Percentiles rank a stretch among this genome's conserved stretches.
phyloP scores from a whole-genome alignment of 208 protist species.

The Trypanosomatidae sp. region DNA sequence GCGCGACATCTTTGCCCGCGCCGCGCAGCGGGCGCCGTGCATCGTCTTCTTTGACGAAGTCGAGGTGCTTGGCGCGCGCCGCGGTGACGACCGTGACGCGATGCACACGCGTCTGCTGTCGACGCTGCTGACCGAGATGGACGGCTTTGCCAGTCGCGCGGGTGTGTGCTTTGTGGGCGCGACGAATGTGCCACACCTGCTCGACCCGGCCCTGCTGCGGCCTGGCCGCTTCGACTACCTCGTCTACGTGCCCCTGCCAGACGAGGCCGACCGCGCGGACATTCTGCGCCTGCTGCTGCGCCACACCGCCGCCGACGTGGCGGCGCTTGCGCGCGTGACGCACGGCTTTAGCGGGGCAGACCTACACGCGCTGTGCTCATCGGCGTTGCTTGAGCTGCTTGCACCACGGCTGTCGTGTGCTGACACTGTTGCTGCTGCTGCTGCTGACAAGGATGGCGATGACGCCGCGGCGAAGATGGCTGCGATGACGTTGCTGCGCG shows the following conservation, averaged over 20 bases:
- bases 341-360: constrained; percentile 82
- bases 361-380: constrained; percentile 38
- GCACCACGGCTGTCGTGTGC: too few species aligned
- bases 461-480: too few species aligned
- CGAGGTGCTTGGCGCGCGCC: constrained; percentile 78
- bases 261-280: constrained; percentile 19
- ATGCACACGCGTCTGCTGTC: constrained; percentile 86
- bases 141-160: constrained; percentile 83
- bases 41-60: constrained; percentile 95
- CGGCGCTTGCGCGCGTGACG: constrained; percentile 22
- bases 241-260: constrained; percentile 66
- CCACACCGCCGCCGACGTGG: constrained; percentile 23
- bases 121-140: constrained; percentile 96
- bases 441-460: too few species aligned
- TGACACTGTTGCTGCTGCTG: too few species aligned
- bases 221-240: constrained; percentile 86
- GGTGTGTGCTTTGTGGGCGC: constrained; percentile 86
- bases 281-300: constrained; percentile 47
- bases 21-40: constrained; percentile 68
- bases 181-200: constrained; percentile 83
- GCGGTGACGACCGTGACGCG: constrained; percentile 12
- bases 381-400: constrained; percentile 37
- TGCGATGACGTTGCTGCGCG: too few species aligned
- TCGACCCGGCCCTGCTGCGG: constrained; percentile 81
- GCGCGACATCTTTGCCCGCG: constrained; percentile 71